Evolutionary conservation across 805 yeast species (phyloP), one percentile per base, ranked within the genome.

Genomic region (Ogataea parapolymorpha): DNA sequence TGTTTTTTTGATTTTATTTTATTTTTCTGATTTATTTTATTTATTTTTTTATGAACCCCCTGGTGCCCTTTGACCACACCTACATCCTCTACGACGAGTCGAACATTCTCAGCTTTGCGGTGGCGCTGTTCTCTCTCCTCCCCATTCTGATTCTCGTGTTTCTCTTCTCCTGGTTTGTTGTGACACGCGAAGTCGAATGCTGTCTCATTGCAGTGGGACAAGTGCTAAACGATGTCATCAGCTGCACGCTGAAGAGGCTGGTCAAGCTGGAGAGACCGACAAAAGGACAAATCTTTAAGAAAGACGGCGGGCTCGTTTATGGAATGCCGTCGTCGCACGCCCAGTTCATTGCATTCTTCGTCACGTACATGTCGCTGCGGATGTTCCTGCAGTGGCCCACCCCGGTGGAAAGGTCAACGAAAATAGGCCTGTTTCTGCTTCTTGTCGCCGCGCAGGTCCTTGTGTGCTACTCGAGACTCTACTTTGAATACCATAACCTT

Each of bases 321-420:
- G 99, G 99, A 0, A 91, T 91, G 97, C 99, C 99, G 0, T 80
- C 90, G 39, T 96, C 99, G 1, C 99, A 91, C 63, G 80, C 96
- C 0, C 99, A 91, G 65, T 93, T 90, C 62, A 85, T 91, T 89
- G 95, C 95, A 2, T 93, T 80, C 58, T 80, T 84, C 48, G 73
- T 78, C n/a, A 67, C 74, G 6, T 85, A 80, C 56, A 66, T 72
- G 46, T 51, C 70, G 2, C 68, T 84, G 43, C 65, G 68, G 37
- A 27, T 73, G 42, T 41, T 62, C 61, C 50, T 59, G 48, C 65
- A 72, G 56, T 65, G 78, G 77, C 61, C 65, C 47, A 62, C 32
- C 11, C 56, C 51, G 29, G 49, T 75, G 35, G 43, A 55, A 4
- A 16, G 15, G 2, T 1, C 18, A 0, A 57, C 66, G 33, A 70